Evolutionary conservation across 1,139 yeast genomes (phyloP).

Genomic region (Lodderomyces beijingensis): DNA sequence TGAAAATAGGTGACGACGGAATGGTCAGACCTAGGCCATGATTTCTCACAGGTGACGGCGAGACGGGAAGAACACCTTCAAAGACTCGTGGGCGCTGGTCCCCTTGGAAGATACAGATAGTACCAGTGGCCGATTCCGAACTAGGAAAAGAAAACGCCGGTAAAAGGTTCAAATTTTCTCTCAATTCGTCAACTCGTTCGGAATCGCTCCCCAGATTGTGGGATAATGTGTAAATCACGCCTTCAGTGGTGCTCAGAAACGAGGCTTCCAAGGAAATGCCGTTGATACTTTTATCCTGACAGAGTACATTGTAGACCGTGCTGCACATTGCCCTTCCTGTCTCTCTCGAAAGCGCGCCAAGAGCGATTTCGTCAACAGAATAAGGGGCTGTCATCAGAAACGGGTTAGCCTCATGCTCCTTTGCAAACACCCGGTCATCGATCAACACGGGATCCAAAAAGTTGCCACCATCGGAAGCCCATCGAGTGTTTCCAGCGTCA

Average conservation of each 20-base stretch:
- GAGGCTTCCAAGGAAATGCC: no score
- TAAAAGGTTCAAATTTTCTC: conserved; percentile 7
- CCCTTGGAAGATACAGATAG: no score
- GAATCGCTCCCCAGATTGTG: conserved; percentile 4
- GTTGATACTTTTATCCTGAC: no score
- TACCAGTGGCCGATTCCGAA: neutral
- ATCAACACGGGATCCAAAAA: conserved; percentile 7
- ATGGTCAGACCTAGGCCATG: neutral
- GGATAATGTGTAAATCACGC: conserved; percentile 4
- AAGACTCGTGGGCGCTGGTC: no score
- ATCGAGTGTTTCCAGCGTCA: neutral
- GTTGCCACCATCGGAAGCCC: conserved; percentile 8
- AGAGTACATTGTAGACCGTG: no score
- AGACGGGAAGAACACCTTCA: neutral
- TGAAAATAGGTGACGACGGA: conserved; percentile 9
- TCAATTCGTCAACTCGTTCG: conserved; percentile 5
- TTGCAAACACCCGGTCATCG: no score
- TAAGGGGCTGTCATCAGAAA: no score
- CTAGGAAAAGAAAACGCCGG: conserved; percentile 6
- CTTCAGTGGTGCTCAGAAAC: neutral
- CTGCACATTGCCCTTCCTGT: no score
- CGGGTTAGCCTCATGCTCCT: no score
- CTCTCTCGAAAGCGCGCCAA: no score
- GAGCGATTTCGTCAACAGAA: no score
- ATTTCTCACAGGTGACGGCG: conserved; percentile 1